phyloP scores from a whole-genome alignment of 805 yeast genomes.

The Yarrowia keelungensis region DNA sequence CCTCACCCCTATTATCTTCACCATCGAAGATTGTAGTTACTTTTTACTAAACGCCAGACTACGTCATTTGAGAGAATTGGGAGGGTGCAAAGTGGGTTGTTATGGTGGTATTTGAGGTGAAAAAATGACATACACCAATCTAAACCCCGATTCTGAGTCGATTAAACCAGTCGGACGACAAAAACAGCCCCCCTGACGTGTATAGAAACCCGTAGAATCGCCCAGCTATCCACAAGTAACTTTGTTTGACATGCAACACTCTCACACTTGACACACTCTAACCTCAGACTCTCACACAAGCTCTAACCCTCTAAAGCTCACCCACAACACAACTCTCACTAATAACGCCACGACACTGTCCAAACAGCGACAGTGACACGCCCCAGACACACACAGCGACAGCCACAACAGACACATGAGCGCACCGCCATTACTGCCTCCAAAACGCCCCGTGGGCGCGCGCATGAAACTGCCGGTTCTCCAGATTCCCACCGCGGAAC shows the following conservation, averaged over 20 bases:
- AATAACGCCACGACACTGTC: conserved; percentile 12
- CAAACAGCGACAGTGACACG: background rate
- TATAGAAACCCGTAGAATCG: too few relatives aligned
- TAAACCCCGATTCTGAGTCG: too few relatives aligned
- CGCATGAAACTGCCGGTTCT: conserved; percentile 45
- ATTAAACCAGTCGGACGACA: too few relatives aligned
- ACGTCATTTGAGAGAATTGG: conserved; percentile 17
- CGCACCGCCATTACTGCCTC: conserved; percentile 31
- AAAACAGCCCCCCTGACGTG: too few relatives aligned
- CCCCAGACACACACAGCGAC: background rate
- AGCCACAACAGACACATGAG: conserved; percentile 2
- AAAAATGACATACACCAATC: too few relatives aligned
- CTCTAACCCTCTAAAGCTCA: conserved; percentile 8
- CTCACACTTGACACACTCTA: background rate
- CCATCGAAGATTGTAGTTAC: background rate
- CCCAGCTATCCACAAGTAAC: too few relatives aligned
- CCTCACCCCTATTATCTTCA: background rate
- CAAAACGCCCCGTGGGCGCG: conserved; percentile 37
- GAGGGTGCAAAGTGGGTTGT: too few relatives aligned
- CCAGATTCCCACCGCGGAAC: conserved; percentile 43
- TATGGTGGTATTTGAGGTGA: too few relatives aligned
- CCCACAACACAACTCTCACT: conserved; percentile 1
- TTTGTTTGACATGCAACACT: background rate
- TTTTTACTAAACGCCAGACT: conserved; percentile 2
- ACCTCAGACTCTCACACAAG: background rate